phyloP scores from a whole-genome alignment of 2,329 filamentous ascomycete genomes.

The Sporothrix pseudoabietina region DNA sequence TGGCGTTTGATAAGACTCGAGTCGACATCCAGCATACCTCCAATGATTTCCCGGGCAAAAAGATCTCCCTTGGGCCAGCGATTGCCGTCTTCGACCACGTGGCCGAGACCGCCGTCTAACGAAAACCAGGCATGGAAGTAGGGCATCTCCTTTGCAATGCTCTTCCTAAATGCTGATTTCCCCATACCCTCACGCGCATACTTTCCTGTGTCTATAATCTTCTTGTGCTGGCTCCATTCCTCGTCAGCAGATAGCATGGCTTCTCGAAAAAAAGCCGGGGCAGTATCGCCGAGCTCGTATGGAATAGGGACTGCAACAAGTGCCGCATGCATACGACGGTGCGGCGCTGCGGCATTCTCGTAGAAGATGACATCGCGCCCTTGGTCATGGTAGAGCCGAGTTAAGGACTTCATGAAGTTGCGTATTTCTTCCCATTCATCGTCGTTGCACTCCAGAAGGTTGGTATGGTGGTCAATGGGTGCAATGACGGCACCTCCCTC shows the following conservation, averaged over 20 bases:
- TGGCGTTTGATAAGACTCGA: slow-evolving; percentile 86
- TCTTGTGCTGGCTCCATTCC: slow-evolving; percentile 94
- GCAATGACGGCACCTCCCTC: slow-evolving; percentile 85
- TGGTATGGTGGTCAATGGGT: slow-evolving; percentile 81
- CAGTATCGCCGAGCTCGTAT: slow-evolving; percentile 85
- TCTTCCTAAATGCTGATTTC: slow-evolving; percentile 77
- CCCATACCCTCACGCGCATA: slow-evolving; percentile 69
- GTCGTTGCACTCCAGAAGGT: slow-evolving; percentile 96
- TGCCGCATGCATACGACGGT: slow-evolving; percentile 78
- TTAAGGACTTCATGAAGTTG: slow-evolving; percentile 98
- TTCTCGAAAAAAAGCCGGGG: slow-evolving; percentile 93
- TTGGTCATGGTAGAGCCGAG: slow-evolving; percentile 90
- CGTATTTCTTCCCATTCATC: slow-evolving; percentile 99
- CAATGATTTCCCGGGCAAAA: slow-evolving; percentile 88
- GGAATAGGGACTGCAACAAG: slow-evolving; percentile 86
- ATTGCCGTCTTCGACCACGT: slow-evolving; percentile 83
- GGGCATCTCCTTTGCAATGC: slow-evolving; percentile 91
- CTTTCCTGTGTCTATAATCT: slow-evolving; percentile 84
- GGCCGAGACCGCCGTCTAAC: slow-evolving; percentile 87
- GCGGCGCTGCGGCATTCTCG: slow-evolving; percentile 86
- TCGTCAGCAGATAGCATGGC: slow-evolving; percentile 85
- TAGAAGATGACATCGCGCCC: slow-evolving; percentile 94
- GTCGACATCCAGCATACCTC: slow-evolving; percentile 84
- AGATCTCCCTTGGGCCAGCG: slow-evolving; percentile 89
- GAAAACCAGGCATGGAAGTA: slow-evolving; percentile 98